Conservation (phyloP, 768 basidiomycete genomes). For the Podaxis sp. region DNA sequence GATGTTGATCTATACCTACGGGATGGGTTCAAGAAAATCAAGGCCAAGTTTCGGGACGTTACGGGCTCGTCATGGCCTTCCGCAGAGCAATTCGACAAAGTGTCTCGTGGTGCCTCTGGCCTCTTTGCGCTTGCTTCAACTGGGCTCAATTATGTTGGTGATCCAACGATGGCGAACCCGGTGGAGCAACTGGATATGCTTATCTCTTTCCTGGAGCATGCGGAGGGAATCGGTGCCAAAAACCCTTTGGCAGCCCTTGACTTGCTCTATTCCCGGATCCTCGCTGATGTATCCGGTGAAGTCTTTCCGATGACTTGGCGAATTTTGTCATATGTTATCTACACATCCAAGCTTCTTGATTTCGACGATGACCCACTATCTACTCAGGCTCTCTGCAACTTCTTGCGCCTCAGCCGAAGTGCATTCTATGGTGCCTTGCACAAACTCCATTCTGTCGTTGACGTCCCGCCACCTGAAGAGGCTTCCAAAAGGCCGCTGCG, state of each 20-base stretch:
- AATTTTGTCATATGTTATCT: background rate
- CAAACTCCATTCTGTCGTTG: background rate
- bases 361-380: background rate
- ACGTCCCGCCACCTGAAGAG: background rate
- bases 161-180: background rate
- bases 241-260: background rate
- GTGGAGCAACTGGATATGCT: background rate
- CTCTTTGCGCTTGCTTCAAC: background rate
- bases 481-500: background rate
- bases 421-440: slow-evolving; percentile 1
- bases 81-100: too few species aligned
- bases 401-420: background rate
- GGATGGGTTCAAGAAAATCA: too few species aligned
- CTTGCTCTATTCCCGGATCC: background rate
- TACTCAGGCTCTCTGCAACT: background rate
- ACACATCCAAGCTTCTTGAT: too few species aligned
- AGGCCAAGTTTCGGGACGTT: too few species aligned
- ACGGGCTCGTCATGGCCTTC: too few species aligned
- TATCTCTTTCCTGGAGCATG: background rate
- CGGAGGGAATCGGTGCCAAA: background rate
- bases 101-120: too few species aligned
- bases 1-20: too few species aligned
- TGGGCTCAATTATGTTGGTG: slow-evolving; percentile 1
- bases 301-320: background rate
- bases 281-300: background rate